Conservation (phyloP, 116 monocot species). For the Dioscorea cayenensis region DNA sequence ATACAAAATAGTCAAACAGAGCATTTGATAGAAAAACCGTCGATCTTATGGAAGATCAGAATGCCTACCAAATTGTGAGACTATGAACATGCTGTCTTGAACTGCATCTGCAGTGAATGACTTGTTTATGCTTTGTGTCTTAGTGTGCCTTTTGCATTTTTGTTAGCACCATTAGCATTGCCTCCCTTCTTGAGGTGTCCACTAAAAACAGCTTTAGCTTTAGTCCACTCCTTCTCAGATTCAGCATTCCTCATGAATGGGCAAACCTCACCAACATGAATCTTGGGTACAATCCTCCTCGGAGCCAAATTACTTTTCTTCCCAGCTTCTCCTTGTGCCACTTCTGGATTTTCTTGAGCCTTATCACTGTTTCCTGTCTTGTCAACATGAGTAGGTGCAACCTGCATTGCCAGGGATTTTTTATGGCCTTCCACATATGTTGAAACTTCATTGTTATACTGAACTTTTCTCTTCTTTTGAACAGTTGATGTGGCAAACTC, state of each 20-base stretch:
- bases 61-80: too few relatives aligned
- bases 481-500: background rate
- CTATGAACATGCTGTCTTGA: too few relatives aligned
- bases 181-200: constrained; percentile 39
- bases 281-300: constrained; percentile 16
- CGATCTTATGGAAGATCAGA: too few relatives aligned
- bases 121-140: background rate
- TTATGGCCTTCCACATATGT: constrained; percentile 3
- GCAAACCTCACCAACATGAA: constrained; percentile 43
- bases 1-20: too few relatives aligned
- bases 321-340: background rate
- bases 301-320: constrained; percentile 1
- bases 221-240: constrained; percentile 71
- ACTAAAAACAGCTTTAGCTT: constrained; percentile 46
- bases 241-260: constrained; percentile 76
- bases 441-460: constrained; percentile 6
- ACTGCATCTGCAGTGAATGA: too few relatives aligned
- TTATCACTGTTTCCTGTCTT: background rate
- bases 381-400: background rate
- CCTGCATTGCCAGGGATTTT: background rate
- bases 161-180: constrained; percentile 6
- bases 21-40: too few relatives aligned
- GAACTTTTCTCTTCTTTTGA: constrained; percentile 14
- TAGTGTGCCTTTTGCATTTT: background rate
- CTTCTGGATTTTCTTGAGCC: background rate